A percentile compares a stretch with the other conserved stretches of the same genome.
Conservation (phyloP, 768 basidiomycete species). For the Cystofilobasidium capitatum region DNA sequence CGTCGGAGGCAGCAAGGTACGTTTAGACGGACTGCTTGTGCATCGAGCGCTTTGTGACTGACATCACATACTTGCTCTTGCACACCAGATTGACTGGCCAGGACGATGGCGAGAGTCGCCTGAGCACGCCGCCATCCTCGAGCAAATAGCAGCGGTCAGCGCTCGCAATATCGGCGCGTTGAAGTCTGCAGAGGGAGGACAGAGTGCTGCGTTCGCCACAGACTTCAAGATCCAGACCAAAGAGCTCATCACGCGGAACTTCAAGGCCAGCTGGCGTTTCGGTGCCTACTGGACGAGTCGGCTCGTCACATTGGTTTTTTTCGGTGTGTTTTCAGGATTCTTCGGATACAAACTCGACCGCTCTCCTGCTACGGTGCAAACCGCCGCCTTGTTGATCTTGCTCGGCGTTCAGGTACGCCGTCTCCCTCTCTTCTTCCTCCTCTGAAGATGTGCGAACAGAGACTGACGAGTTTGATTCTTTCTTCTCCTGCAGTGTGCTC, state of each 20-base stretch:
- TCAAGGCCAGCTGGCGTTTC: background rate
- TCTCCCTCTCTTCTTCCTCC: background rate
- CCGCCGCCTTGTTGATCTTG: background rate
- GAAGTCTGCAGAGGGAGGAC: background rate
- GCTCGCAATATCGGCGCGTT: background rate
- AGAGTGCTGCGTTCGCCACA: background rate
- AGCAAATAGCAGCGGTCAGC: background rate
- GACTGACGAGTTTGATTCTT: background rate
- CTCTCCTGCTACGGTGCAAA: slow-evolving; percentile 4
- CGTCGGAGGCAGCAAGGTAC: slow-evolving; percentile 7
- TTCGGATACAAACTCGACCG: background rate
- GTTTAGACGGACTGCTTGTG: too few species aligned
- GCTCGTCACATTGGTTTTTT: background rate
- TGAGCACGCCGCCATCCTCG: background rate
- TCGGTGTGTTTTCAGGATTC: background rate
- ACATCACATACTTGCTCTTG: background rate
- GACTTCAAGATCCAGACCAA: background rate
- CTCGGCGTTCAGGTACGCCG: background rate
- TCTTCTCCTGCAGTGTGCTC: background rate
- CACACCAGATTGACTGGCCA: slow-evolving; percentile 21
- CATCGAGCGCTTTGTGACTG: too few species aligned
- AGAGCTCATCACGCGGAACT: background rate
- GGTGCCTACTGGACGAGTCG: background rate
- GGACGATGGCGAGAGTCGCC: slow-evolving; percentile 5
- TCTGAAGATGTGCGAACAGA: background rate